Conservation (phyloP, 2,329 filamentous ascomycete genomes). For the Epichloe festucae region DNA sequence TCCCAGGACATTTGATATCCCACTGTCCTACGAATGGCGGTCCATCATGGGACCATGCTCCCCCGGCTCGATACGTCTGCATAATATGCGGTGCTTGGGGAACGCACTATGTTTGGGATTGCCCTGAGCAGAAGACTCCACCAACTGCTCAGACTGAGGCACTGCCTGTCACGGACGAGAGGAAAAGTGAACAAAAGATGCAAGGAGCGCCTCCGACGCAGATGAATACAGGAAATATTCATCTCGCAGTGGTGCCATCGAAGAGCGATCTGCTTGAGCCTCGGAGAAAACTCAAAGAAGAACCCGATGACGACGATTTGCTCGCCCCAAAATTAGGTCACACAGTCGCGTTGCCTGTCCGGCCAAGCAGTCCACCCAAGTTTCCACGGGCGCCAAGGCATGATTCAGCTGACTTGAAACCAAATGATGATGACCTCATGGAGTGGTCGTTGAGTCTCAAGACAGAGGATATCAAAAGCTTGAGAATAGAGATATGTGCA, state of each 20-base stretch:
- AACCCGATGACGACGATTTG: neutral
- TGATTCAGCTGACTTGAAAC: neutral
- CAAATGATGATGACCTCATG: neutral
- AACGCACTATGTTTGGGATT: slow-evolving; percentile 3
- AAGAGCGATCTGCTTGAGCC: neutral
- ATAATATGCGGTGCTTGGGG: neutral
- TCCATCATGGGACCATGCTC: neutral
- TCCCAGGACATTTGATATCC: neutral
- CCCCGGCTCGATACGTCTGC: slow-evolving; percentile 3
- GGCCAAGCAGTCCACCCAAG: neutral
- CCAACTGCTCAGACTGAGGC: neutral
- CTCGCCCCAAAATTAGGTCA: too few species aligned
- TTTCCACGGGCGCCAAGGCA: neutral
- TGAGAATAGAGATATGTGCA: neutral
- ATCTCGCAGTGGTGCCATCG: neutral
- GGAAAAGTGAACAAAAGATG: neutral
- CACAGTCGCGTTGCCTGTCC: neutral
- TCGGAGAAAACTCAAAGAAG: neutral
- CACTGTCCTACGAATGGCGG: neutral
- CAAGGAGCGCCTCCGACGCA: neutral
- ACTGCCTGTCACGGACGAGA: neutral
- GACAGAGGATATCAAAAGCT: neutral
- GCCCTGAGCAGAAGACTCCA: neutral
- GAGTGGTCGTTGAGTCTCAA: neutral
- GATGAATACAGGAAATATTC: neutral